phyloP scores from a whole-genome alignment of 257 asterid genomes.

The Solanum appendiculatum region DNA sequence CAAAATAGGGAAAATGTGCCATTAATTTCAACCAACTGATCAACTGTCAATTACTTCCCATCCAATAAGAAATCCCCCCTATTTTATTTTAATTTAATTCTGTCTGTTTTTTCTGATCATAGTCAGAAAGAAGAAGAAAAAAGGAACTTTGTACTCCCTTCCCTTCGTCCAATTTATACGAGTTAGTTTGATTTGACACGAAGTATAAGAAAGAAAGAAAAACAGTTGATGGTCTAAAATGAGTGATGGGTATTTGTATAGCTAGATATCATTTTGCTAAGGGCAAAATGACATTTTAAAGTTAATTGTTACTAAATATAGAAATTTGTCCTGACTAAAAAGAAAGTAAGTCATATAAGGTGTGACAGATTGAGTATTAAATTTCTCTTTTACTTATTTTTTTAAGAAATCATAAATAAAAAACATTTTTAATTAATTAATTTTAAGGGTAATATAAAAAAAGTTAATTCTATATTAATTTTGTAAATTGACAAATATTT shows the following conservation, averaged over 20 bases:
- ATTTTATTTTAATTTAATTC: not conserved
- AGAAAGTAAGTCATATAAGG: not conserved
- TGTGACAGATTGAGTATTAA: not conserved
- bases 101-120: not conserved
- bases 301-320: too few relatives aligned
- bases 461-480: too few relatives aligned
- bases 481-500: not conserved
- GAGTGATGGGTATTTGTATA: not conserved
- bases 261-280: too few relatives aligned
- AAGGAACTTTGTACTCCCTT: not conserved
- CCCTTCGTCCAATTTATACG: not conserved
- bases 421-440: not conserved
- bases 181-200: accelerated
- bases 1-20: not conserved
- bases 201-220: too few relatives aligned
- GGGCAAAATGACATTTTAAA: not conserved
- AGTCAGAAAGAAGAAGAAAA: not conserved
- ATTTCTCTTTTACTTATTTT: not conserved
- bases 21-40: not conserved
- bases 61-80: not conserved
- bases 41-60: not conserved
- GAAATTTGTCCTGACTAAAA: too few relatives aligned
- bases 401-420: not conserved
- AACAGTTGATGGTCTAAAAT: too few relatives aligned
- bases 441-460: too few relatives aligned